Percentiles rank a stretch among this genome's conserved stretches.
Evolutionary conservation across 1,139 yeast genomes (phyloP).

Genomic region (Entelexis paramagnoliae): DNA sequence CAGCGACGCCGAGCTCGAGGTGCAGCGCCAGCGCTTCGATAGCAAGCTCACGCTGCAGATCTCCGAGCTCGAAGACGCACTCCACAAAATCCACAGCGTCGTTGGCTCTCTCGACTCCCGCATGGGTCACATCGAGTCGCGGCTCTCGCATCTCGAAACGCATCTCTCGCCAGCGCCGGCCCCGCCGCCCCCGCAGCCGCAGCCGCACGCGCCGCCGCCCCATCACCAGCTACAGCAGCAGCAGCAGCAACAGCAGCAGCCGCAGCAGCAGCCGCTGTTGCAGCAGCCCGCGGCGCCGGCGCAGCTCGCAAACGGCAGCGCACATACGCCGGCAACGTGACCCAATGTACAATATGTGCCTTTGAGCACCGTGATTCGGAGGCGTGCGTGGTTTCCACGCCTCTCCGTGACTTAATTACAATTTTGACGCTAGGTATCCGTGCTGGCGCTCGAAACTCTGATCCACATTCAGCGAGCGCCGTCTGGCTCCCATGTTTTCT

Average conservation of each 20-base stretch:
- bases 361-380: neutral
- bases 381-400: neutral
- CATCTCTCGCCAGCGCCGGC: neutral
- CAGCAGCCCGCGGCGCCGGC: too few relatives aligned
- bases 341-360: neutral
- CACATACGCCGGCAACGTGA: neutral
- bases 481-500: neutral
- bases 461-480: neutral
- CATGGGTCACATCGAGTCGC: constrained; percentile 4
- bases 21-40: constrained; percentile 4
- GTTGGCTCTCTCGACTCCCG: constrained; percentile 6
- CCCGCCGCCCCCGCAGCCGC: neutral
- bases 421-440: neutral
- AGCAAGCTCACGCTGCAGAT: constrained; percentile 6
- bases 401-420: neutral
- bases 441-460: neutral
- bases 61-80: constrained; percentile 4
- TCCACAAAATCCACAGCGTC: constrained; percentile 2
- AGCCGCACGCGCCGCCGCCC: neutral
- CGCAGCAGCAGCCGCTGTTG: too few relatives aligned
- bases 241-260: neutral
- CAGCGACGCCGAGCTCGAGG: constrained; percentile 7
- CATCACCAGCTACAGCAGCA: neutral
- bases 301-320: neutral
- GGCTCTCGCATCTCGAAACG: constrained; percentile 2